phyloP scores from a whole-genome alignment of 1,139 yeast genomes.

The Candida albicans region DNA sequence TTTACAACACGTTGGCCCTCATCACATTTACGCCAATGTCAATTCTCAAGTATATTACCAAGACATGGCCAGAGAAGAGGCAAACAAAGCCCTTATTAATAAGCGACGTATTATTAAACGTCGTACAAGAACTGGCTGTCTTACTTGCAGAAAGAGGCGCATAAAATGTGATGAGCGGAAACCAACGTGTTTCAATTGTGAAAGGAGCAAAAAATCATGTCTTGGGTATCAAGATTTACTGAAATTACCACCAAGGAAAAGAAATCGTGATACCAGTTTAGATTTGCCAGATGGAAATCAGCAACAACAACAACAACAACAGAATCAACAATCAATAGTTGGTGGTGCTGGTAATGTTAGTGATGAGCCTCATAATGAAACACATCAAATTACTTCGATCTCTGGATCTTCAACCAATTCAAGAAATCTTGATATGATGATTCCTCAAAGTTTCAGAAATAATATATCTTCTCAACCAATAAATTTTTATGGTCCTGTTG shows the following conservation, averaged over 20 bases:
- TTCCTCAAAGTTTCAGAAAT: too few relatives aligned
- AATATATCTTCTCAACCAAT: too few relatives aligned
- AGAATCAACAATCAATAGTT: neutral
- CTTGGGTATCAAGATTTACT: conserved; percentile 55
- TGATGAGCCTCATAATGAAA: neutral
- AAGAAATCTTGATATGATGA: too few relatives aligned
- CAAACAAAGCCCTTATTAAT: conserved; percentile 36
- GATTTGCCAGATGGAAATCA: conserved; percentile 11
- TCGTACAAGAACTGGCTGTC: conserved; percentile 72
- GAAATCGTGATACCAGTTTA: conserved; percentile 14
- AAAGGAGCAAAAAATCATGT: conserved; percentile 66
- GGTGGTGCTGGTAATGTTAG: too few relatives aligned
- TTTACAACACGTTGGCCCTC: too few relatives aligned
- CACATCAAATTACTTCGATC: neutral
- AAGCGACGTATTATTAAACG: conserved; percentile 46
- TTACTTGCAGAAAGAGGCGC: conserved; percentile 70
- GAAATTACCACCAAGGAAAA: conserved; percentile 13
- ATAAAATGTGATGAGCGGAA: conserved; percentile 76
- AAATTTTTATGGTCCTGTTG: too few relatives aligned
- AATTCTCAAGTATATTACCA: too few relatives aligned
- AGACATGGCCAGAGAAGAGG: too few relatives aligned
- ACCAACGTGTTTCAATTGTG: conserved; percentile 74
- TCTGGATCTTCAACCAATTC: neutral
- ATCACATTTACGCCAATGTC: too few relatives aligned
- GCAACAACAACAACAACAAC: neutral